phyloP scores from a whole-genome alignment of 768 basidiomycete species.

The Macrolepiota dolichaula region DNA sequence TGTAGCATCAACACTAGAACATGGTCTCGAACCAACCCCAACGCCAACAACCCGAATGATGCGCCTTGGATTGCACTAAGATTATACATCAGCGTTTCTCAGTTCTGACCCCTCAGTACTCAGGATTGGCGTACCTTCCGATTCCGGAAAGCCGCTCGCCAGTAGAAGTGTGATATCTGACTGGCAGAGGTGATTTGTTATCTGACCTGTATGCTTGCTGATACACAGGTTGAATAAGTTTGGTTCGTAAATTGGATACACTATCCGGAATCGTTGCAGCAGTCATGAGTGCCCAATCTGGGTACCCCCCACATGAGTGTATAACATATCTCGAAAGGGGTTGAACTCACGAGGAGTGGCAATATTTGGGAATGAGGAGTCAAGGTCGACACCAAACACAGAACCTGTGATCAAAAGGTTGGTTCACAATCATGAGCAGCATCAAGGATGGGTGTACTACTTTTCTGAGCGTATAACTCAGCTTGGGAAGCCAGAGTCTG shows the following conservation, averaged over 20 bases:
- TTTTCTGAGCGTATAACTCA: slow-evolving; percentile 11
- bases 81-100: neutral
- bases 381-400: slow-evolving; percentile 17
- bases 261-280: too few relatives aligned
- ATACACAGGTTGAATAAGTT: slow-evolving; percentile 29
- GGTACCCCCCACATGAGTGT: neutral
- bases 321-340: neutral
- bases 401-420: neutral
- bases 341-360: slow-evolving; percentile 19
- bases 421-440: neutral
- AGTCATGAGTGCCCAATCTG: slow-evolving; percentile 50
- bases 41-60: too few relatives aligned
- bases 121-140: slow-evolving; percentile 8
- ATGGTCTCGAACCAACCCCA: slow-evolving; percentile 18
- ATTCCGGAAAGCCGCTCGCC: slow-evolving; percentile 15
- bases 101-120: neutral
- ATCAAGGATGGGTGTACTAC: neutral
- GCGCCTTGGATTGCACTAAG: slow-evolving; percentile 31
- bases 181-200: slow-evolving; percentile 19
- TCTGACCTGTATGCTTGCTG: slow-evolving; percentile 20
- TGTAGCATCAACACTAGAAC: too few relatives aligned
- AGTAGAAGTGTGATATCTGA: slow-evolving; percentile 19
- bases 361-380: slow-evolving; percentile 15
- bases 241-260: slow-evolving; percentile 26
- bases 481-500: slow-evolving; percentile 11